phyloP scores from a whole-genome alignment of 1,284 basidiomycete genomes.

The Apiotrichum laibachii region DNA sequence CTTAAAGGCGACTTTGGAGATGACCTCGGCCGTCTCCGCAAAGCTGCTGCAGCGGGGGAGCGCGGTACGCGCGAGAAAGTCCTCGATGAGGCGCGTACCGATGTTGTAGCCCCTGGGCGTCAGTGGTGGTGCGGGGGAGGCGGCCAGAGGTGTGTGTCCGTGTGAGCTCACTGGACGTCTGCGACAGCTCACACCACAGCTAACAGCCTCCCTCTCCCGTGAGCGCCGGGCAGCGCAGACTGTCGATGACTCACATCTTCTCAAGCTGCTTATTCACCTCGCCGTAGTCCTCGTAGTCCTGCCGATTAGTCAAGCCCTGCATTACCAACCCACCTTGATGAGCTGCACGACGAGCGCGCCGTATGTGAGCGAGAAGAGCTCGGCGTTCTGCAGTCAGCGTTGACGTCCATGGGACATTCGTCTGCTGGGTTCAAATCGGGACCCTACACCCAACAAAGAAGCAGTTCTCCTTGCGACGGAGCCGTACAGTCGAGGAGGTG shows the following conservation, averaged over 20 bases:
- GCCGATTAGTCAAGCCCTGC: not conserved
- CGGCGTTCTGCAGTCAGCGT: conserved; percentile 62
- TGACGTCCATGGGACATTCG: not conserved
- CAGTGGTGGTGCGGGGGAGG: conserved; percentile 1
- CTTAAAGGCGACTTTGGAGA: conserved; percentile 98
- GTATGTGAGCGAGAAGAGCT: conserved; percentile 95
- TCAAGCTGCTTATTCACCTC: conserved; percentile 69
- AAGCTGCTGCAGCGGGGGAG: conserved; percentile 86
- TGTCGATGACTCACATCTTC: conserved; percentile 55
- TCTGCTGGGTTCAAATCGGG: no score
- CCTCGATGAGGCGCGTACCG: conserved; percentile 92
- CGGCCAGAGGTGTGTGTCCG: not conserved
- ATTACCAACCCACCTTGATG: conserved; percentile 60
- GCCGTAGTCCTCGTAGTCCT: conserved; percentile 93
- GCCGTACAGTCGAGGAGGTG: no score
- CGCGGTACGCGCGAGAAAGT: conserved; percentile 88
- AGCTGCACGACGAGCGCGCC: conserved; percentile 97
- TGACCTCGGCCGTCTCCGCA: conserved; percentile 86
- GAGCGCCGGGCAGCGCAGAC: not conserved
- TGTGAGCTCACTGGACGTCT: no score
- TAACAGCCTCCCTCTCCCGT: no score
- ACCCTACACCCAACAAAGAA: no score
- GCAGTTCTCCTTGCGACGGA: no score
- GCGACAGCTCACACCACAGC: no score
- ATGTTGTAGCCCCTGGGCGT: conserved; percentile 94